Conservation (phyloP, 2,329 filamentous ascomycete species). For the Aspergillus aculeatus region DNA sequence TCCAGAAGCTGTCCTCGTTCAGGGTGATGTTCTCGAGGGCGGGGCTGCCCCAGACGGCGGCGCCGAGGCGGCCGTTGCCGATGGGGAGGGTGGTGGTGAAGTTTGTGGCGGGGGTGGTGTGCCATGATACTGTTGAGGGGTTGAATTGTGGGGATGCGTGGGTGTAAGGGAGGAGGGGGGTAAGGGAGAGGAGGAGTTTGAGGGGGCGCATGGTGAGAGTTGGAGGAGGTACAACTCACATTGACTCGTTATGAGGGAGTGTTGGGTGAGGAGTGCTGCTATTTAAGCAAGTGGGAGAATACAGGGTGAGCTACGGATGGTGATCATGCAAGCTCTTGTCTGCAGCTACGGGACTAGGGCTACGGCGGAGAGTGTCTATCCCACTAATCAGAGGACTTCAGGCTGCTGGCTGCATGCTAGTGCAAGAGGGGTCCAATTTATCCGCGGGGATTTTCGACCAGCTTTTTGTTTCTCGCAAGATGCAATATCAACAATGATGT, state of each 20-base stretch:
- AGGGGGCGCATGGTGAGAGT: neutral
- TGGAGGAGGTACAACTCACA: too few relatives aligned
- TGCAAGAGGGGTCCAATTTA: neutral
- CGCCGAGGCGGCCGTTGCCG: slow-evolving; percentile 22
- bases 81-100: slow-evolving; percentile 20
- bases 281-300: neutral
- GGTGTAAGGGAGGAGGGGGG: too few relatives aligned
- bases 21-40: slow-evolving; percentile 17
- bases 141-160: neutral
- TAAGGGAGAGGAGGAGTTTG: neutral
- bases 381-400: neutral
- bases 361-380: neutral
- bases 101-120: slow-evolving; percentile 16
- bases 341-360: too few relatives aligned
- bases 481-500: too few relatives aligned
- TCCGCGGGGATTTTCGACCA: neutral
- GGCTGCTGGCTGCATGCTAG: neutral
- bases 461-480: too few relatives aligned
- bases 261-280: too few relatives aligned
- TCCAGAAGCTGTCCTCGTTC: slow-evolving; percentile 25
- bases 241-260: too few relatives aligned
- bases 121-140: slow-evolving; percentile 8
- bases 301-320: neutral
- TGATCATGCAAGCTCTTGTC: too few relatives aligned
- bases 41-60: slow-evolving; percentile 15